phyloP scores from a whole-genome alignment of 768 basidiomycete species.

The Pleurotus platypus region DNA sequence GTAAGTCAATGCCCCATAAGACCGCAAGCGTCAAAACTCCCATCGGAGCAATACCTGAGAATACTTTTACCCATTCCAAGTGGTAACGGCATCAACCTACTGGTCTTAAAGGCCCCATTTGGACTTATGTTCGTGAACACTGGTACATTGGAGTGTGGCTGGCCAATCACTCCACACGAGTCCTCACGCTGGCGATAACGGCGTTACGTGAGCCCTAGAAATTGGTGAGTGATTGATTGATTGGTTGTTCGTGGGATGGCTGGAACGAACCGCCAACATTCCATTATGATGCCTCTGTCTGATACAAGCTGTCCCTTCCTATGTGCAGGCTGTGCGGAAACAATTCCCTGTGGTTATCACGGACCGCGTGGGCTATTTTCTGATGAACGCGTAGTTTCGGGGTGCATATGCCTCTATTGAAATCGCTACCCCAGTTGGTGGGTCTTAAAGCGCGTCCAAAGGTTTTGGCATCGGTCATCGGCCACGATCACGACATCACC shows the following conservation, averaged over 20 bases:
- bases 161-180: constrained; percentile 3
- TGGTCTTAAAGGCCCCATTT: not conserved
- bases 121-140: not conserved
- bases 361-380: not conserved
- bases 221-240: not conserved
- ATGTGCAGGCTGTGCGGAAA: not conserved
- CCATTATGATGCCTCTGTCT: not conserved
- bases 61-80: not conserved
- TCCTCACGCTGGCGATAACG: not conserved
- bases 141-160: not conserved
- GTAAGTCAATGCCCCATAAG: not conserved
- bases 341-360: not conserved
- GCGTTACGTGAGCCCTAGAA: not conserved
- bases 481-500: constrained; percentile 1
- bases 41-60: not conserved
- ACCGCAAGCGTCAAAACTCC: not conserved
- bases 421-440: not conserved
- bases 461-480: constrained; percentile 5
- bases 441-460: not conserved
- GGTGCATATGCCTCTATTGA: not conserved
- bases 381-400: not conserved
- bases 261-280: not conserved
- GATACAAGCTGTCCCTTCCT: not conserved
- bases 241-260: not conserved
- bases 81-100: not conserved